Evolutionary conservation across 768 basidiomycete genomes (phyloP), one percentile per base, ranked within the genome.

Genomic region (Amanita molliuscula): DNA sequence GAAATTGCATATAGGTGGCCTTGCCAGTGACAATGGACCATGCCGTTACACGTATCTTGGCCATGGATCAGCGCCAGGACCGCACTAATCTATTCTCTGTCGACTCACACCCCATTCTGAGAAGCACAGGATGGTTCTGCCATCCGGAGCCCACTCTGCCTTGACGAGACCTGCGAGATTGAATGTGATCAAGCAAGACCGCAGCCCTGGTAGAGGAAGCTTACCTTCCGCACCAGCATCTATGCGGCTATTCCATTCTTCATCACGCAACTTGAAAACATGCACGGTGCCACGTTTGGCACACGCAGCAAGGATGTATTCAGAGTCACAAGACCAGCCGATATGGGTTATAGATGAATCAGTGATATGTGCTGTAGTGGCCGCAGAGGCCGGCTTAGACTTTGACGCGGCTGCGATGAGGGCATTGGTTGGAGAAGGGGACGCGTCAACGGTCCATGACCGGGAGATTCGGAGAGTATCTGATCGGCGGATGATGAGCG

Each of bases 61-160:
- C 37, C 25, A 57, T 46, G 16, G 42, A 43, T 35, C 23, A 50
- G 43, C 35, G 41, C 23, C 40, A 36, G 35, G 23, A 42, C 16
- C 51, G 21, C 15, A 37, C 31, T 28, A 35, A 28, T 36, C 7
- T 25, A 23, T 41, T 18, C 25, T 28, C n/a, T 28, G 23, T 26
- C 16, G 18, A 78, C 92, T 71, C 68, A 94, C 93, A 58, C 87
- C 89, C 85, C 89, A 89, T 57, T 93, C 88, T 3, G 90, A 93
- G 65, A 93, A 97, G 59, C 88, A 94, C 26, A 96, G 66, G 4
- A 96, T 71, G 13, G 79, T 81, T 33, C 87, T 75, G 13, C 90
- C 90, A 60, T 86, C 87, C 2, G 85, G 88, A 0, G 86, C 87
- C 93, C 93, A 97, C 59, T 94, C 89, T 15, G 84, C 88, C 60